phyloP scores from a whole-genome alignment of 306 rosid genomes.

The Trifolium pratense region DNA sequence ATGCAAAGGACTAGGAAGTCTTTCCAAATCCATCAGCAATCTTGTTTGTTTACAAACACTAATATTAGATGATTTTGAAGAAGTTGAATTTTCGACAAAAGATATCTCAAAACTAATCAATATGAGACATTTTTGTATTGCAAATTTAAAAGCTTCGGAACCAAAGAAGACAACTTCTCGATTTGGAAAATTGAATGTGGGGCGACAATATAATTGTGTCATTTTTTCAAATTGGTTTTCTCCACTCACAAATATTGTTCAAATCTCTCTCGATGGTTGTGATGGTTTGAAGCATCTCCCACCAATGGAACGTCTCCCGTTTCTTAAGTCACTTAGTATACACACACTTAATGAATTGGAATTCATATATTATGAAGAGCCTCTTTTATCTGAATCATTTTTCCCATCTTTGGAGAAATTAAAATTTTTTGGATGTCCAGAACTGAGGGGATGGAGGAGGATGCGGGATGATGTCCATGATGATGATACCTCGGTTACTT shows the following conservation, averaged over 20 bases:
- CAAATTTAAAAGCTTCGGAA: neutral
- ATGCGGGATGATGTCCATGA: neutral
- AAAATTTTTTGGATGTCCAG: accelerated
- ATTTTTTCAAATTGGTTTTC: conserved; percentile 21
- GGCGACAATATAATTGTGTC: neutral
- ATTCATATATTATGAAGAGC: conserved; percentile 6
- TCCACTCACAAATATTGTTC: neutral
- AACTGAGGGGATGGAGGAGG: neutral
- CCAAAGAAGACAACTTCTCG: neutral
- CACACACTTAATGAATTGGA: accelerated
- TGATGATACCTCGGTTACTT: neutral
- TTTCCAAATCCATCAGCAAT: neutral
- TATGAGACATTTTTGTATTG: conserved; percentile 4
- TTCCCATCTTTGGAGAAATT: conserved; percentile 5
- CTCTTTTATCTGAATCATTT: neutral
- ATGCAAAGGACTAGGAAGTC: neutral
- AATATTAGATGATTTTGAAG: no score
- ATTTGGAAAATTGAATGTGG: neutral
- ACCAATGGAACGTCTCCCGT: conserved; percentile 22
- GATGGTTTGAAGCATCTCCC: neutral
- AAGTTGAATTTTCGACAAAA: neutral
- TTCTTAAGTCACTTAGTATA: conserved; percentile 13
- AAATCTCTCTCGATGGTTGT: accelerated
- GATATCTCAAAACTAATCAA: neutral
- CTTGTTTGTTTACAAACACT: conserved; percentile 5